phyloP scores from a whole-genome alignment of 2,329 filamentous ascomycete species.

The Venturia effusa region DNA sequence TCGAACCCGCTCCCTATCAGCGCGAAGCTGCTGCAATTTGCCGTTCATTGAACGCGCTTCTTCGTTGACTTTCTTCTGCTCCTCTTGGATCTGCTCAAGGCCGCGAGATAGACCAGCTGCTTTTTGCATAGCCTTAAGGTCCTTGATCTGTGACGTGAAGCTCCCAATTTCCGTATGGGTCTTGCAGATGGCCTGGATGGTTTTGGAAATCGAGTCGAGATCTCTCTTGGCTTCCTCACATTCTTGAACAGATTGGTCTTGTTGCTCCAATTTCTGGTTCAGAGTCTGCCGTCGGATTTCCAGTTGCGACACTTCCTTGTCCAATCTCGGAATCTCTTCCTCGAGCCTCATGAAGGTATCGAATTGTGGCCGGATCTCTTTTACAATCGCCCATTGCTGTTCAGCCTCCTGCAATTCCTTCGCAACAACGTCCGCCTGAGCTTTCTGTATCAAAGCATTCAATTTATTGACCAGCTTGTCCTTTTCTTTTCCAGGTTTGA shows the following conservation, averaged over 20 bases:
- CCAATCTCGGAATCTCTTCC: conserved; percentile 58
- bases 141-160: conserved; percentile 61
- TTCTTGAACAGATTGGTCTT: conserved; percentile 57
- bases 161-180: conserved; percentile 61
- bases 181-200: conserved; percentile 64
- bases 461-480: conserved; percentile 58
- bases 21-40: conserved; percentile 52
- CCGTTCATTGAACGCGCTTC: conserved; percentile 54
- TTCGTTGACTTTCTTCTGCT: conserved; percentile 56
- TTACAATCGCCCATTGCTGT: conserved; percentile 33
- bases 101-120: conserved; percentile 54
- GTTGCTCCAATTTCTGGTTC: conserved; percentile 40
- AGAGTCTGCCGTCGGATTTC: conserved; percentile 26
- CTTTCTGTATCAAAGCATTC: conserved; percentile 41
- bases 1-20: conserved; percentile 61
- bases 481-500: conserved; percentile 48
- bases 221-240: conserved; percentile 57
- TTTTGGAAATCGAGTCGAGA: conserved; percentile 64
- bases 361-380: conserved; percentile 43
- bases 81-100: conserved; percentile 73
- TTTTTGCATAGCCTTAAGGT: conserved; percentile 66
- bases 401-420: conserved; percentile 37
- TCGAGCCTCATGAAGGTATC: conserved; percentile 64
- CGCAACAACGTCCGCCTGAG: conserved; percentile 45
- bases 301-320: conserved; percentile 50